Conservation (phyloP, 2,329 filamentous ascomycete genomes). For the Leptodontidium sp. region DNA sequence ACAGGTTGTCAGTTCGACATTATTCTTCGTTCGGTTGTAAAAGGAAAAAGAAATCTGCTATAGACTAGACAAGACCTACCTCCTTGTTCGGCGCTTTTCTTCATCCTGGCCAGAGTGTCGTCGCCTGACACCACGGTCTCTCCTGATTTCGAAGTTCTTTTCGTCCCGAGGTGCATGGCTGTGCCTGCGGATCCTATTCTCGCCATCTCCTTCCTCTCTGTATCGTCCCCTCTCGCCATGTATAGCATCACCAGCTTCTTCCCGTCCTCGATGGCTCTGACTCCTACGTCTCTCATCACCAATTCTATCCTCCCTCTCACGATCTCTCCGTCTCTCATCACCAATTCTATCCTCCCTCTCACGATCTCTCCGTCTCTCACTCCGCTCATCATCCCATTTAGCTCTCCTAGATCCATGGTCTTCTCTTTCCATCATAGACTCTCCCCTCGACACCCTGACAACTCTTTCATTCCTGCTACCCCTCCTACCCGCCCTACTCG, state of each 20-base stretch:
- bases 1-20: background rate
- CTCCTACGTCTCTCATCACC: background rate
- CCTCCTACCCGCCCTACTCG: background rate
- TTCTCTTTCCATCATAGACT: background rate
- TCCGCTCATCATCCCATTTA: background rate
- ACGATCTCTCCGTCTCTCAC: background rate
- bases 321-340: background rate
- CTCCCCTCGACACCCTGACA: background rate
- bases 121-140: background rate
- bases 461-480: background rate
- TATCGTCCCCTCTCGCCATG: background rate
- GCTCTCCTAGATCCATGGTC: background rate
- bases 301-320: too few species aligned
- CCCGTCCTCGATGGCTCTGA: background rate
- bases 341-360: too few species aligned
- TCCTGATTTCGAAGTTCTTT: conserved; percentile 5
- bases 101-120: background rate
- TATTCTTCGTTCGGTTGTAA: background rate
- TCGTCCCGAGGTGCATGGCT: background rate
- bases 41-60: too few species aligned
- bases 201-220: background rate
- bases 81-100: background rate
- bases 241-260: background rate
- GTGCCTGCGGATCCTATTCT: background rate
- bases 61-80: background rate